phyloP scores from a whole-genome alignment of 495 filamentous ascomycete species.

The Podospora fimiseda region DNA sequence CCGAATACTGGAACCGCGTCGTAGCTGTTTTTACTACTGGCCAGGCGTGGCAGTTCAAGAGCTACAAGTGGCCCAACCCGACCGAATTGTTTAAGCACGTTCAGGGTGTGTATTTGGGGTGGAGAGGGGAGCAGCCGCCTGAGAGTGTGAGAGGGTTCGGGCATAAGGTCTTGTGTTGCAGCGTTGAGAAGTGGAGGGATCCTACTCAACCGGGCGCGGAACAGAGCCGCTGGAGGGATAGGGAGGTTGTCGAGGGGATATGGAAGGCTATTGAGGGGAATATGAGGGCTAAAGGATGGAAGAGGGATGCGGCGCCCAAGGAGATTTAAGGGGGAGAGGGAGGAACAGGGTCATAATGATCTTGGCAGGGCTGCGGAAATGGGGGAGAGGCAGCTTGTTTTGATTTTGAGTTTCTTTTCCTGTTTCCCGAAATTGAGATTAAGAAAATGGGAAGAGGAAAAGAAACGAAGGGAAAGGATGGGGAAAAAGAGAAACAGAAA shows the following conservation, averaged over 20 bases:
- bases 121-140: constrained; percentile 77
- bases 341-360: not conserved
- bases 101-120: constrained; percentile 83
- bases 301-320: constrained; percentile 53
- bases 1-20: constrained; percentile 93
- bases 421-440: too few species aligned
- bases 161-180: constrained; percentile 64
- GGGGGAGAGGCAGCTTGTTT: too few species aligned
- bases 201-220: constrained; percentile 42
- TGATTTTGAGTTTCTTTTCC: too few species aligned
- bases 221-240: constrained; percentile 74
- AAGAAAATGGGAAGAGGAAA: not conserved
- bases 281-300: constrained; percentile 84
- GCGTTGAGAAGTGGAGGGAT: constrained; percentile 74
- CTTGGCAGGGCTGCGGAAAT: not conserved
- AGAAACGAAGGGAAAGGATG: not conserved
- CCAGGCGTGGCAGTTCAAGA: constrained; percentile 97
- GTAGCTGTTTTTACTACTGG: constrained; percentile 98
- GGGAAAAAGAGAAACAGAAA: not conserved
- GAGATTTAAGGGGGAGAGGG: constrained; percentile 29
- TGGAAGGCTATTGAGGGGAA: constrained; percentile 86
- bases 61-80: constrained; percentile 91
- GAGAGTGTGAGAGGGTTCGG: constrained; percentile 75
- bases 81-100: constrained; percentile 83
- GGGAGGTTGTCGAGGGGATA: constrained; percentile 88